Evolutionary conservation across 2,329 filamentous ascomycete genomes (phyloP).

Genomic region (Leptographium flavum): DNA sequence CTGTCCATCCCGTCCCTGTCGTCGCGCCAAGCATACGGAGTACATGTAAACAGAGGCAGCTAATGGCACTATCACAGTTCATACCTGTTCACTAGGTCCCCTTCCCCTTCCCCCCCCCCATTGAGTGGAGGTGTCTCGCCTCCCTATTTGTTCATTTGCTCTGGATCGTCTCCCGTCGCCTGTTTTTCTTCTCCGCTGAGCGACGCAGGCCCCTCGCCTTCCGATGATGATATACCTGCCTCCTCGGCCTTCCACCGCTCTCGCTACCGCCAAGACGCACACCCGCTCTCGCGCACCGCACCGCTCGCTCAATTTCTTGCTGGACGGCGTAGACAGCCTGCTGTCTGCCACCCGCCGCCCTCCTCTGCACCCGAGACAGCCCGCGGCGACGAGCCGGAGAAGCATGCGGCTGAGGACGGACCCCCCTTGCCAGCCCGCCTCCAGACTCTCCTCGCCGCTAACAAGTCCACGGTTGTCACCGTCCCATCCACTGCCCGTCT

Average conservation of each 20-base stretch:
- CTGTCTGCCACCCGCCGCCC: too few relatives aligned
- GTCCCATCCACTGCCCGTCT: not conserved
- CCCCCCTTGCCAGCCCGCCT: not conserved
- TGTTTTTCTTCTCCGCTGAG: not conserved
- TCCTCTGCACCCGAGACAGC: too few relatives aligned
- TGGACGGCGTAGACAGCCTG: too few relatives aligned
- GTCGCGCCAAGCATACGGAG: not conserved
- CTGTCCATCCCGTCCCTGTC: not conserved
- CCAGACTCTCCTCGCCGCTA: not conserved
- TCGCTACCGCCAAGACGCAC: too few relatives aligned
- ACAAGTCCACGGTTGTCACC: not conserved
- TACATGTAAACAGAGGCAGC: not conserved
- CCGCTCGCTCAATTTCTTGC: too few relatives aligned
- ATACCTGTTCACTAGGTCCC: not conserved
- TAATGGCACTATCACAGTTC: not conserved
- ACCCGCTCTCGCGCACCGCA: too few relatives aligned
- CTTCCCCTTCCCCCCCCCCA: too few relatives aligned
- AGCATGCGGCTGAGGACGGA: constrained; percentile 1
- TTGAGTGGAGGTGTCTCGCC: not conserved
- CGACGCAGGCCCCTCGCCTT: not conserved
- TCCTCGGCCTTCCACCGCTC: too few relatives aligned
- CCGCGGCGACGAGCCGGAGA: too few relatives aligned
- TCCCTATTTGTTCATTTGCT: not conserved
- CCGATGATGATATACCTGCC: not conserved
- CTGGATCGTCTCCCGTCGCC: not conserved